Conservation (phyloP, 352 stramenopile genomes). For the Phytophthora megakarya region DNA sequence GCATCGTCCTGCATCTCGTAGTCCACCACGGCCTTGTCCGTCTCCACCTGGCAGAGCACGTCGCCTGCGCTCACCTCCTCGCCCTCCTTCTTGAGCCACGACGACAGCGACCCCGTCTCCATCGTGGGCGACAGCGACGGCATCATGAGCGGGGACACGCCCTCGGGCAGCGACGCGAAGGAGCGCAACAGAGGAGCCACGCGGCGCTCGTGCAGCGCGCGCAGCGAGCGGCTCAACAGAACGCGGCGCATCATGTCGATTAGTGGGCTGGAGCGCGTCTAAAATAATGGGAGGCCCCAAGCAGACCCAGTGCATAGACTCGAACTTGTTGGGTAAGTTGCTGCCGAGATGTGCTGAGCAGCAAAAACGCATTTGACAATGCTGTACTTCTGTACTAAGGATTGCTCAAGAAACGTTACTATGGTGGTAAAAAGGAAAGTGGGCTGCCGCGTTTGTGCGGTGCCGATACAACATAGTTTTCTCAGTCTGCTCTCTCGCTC, state of each 20-base stretch:
- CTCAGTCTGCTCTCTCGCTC: constrained; percentile 37
- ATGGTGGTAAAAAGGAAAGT: constrained; percentile 31
- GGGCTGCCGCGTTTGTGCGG: constrained; percentile 17
- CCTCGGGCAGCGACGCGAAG: constrained; percentile 72
- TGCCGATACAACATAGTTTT: constrained; percentile 39
- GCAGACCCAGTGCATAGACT: constrained; percentile 32
- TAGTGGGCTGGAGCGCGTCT: constrained; percentile 14
- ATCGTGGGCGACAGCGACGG: constrained; percentile 98
- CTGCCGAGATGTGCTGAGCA: neutral
- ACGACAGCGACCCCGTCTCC: constrained; percentile 92
- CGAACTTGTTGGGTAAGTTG: constrained; percentile 26
- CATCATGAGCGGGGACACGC: constrained; percentile 87
- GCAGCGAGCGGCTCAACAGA: constrained; percentile 41
- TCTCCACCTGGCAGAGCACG: constrained; percentile 97
- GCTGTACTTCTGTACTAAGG: no score
- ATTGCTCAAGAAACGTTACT: constrained; percentile 38
- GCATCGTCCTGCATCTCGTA: constrained; percentile 98
- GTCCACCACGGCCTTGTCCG: constrained; percentile 98
- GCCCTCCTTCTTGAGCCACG: constrained; percentile 94
- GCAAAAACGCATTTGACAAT: no score
- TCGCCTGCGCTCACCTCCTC: constrained; percentile 91
- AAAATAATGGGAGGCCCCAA: constrained; percentile 24
- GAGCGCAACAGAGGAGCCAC: constrained; percentile 28
- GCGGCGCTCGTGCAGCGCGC: constrained; percentile 16
- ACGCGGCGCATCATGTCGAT: constrained; percentile 41